Base-by-base conservation (phyloP, 192 early-diverging fungal genomes). In the Coemansia sp. region DNA sequence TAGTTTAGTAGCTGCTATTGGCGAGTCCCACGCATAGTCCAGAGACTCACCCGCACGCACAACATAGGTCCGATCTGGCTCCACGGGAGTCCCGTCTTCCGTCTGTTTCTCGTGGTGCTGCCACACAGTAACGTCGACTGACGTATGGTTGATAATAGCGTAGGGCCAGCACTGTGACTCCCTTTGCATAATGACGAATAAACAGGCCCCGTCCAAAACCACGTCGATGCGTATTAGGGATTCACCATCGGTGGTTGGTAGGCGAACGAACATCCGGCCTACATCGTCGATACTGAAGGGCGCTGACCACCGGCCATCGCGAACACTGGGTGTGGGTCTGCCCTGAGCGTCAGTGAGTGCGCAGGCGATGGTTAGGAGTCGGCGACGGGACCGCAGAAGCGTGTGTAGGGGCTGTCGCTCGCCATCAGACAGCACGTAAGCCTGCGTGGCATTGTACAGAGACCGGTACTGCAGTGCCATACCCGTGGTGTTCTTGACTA, bases 11-110 rank as follows among this genome's bases (percentile, higher is more conserved):
- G 87, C 82, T 6, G 87, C 76, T 5, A 91, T 91, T 11, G 96
- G 96, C 49, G 88, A 78, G 68, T 99, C 97, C 95, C 96, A 98
- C 3, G 97, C 91, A 63, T 98, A 99, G 22, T 87, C 81, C 70
- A 90, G 76, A 11, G 88, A 73, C 69, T 88, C 78, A 12, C 73
- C 79, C 4, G 73, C 74, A 11, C 38, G 53, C 9, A 87, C 64
- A 34, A 65, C 62, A 34, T 71, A 81, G 47, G 63, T 52, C 15
- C 72, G 66, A 66, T 77, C 80, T 11, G 44, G 50, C 65, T 64
- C 38, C 38, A 9, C 38, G 1, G 38, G 38, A 8, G 38, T 39
- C 13, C 39, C 27, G 20, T 16, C 22, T 13, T 57, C 27, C 13
- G n/a, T 10, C 22, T 53, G 33, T 49, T 63, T 66, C 0, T 50